Conservation (phyloP, 345 rosid species). For the Ceriops decandra region DNA sequence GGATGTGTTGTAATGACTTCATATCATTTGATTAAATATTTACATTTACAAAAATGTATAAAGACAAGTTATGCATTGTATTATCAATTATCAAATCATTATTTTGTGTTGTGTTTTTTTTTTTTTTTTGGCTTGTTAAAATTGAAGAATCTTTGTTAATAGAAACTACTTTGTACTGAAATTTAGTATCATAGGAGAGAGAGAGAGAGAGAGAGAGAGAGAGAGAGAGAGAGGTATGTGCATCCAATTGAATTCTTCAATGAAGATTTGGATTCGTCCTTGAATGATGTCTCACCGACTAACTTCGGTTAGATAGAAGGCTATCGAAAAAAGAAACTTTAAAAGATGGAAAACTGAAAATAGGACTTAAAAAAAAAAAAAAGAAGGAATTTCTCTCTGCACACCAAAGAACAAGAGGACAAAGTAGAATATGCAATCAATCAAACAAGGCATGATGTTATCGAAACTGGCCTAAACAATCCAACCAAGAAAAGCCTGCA, state of each 20-base stretch:
- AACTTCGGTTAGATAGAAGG: slow-evolving; percentile 30
- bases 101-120: no score
- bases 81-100: neutral
- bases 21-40: neutral
- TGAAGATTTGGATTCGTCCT: slow-evolving; percentile 33
- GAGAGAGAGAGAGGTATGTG: neutral
- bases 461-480: slow-evolving; percentile 40
- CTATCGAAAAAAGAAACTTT: slow-evolving; percentile 21
- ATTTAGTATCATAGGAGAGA: no score
- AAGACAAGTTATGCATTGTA: neutral
- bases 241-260: slow-evolving; percentile 33
- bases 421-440: slow-evolving; percentile 38
- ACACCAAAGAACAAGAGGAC: slow-evolving; percentile 28
- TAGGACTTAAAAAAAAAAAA: neutral
- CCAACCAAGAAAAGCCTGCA: slow-evolving; percentile 41
- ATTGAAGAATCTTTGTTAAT: no score
- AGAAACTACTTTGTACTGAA: no score
- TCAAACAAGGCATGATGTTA: slow-evolving; percentile 34
- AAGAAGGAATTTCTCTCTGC: neutral
- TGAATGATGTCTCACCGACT: slow-evolving; percentile 16
- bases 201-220: no score
- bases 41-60: neutral
- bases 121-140: no score
- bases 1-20: neutral
- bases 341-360: slow-evolving; percentile 4